Base-by-base conservation (phyloP, 2,329 filamentous ascomycete genomes). In the Tympanopsis confertula region DNA sequence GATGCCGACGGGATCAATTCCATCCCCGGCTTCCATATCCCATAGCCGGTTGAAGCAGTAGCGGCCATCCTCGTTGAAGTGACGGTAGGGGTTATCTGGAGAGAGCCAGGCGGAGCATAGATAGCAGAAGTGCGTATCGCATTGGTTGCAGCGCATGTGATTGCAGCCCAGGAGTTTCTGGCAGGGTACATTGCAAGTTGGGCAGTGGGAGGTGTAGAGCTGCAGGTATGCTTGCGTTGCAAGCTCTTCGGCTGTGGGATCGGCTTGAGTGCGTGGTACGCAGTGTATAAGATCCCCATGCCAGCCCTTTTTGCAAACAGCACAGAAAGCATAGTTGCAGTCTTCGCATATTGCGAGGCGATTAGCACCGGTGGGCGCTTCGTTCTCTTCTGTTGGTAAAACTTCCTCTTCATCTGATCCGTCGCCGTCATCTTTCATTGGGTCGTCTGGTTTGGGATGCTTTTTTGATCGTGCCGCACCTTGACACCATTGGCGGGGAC, bases 401-500 rank as follows among this genome's bases (percentile, higher is more conserved):
- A 20, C 35, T 32, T 39, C 22, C 17, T 29, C 19, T 26, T 38
- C 38, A 22, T 19, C 15, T 18, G 56, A 52, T 24, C 50, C 41
- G 17, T 56, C 42, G 14, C 37, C 38, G 37, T 42, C 53, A 35
- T 62, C 59, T 3, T 53, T 48, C 49, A 65, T 55, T 2, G 55
- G 55, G 39, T 65, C 59, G 7, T 44, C 45, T 3, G 58, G 61
- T 44, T 66, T 66, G 1, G 63, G 62, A 41, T 65, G 58, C 35
- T 55, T 56, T 45, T 65, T 66, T 13, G 63, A 65, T 22, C 59
- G 74, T 19, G 88, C 88, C 3, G 88, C 85, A 4, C 86, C 88
- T 56, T 91, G 85, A 55, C 91, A 98, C 86, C 88, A 95, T 39
- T 78, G 70, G 5, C 91, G 76, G 1, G 91, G 91, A 51, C 91